Conservation (phyloP, 2,329 filamentous ascomycete genomes). For the Chaetomiaceae sp. region DNA sequence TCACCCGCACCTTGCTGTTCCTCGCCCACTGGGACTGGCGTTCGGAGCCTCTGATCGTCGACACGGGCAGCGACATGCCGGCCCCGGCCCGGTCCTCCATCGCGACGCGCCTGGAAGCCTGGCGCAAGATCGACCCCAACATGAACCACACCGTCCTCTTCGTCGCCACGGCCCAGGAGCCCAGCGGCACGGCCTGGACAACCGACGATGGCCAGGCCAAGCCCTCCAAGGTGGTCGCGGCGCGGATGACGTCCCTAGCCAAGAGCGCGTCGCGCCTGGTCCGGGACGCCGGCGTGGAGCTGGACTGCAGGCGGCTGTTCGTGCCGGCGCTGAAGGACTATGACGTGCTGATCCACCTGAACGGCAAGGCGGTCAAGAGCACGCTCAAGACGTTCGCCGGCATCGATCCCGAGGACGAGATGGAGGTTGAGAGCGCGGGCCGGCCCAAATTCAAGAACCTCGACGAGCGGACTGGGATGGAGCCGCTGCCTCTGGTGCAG, state of each 20-base stretch:
- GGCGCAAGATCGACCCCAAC: slow-evolving; percentile 81
- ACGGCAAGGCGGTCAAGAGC: slow-evolving; percentile 45
- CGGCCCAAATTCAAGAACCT: slow-evolving; percentile 74
- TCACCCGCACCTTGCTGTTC: slow-evolving; percentile 74
- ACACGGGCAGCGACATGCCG: slow-evolving; percentile 63
- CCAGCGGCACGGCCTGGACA: slow-evolving; percentile 75
- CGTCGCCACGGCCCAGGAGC: slow-evolving; percentile 73
- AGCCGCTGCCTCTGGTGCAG: slow-evolving; percentile 46
- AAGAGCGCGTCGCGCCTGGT: slow-evolving; percentile 66
- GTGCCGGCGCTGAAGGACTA: slow-evolving; percentile 69
- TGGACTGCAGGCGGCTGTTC: slow-evolving; percentile 60
- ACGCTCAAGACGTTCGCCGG: slow-evolving; percentile 35
- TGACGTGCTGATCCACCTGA: slow-evolving; percentile 77
- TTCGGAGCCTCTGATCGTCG: slow-evolving; percentile 72
- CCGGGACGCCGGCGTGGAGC: slow-evolving; percentile 43
- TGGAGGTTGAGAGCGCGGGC: slow-evolving; percentile 29
- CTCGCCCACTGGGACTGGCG: slow-evolving; percentile 92
- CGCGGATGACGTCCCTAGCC: slow-evolving; percentile 76
- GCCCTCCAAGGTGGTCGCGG: slow-evolving; percentile 77
- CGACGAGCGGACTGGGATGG: slow-evolving; percentile 49
- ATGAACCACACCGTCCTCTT: slow-evolving; percentile 83
- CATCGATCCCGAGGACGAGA: slow-evolving; percentile 20
- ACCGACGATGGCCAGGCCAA: slow-evolving; percentile 45
- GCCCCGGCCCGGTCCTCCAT: slow-evolving; percentile 57
- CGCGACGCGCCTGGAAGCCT: slow-evolving; percentile 69